Conservation (phyloP, 129 eudicot species). For the Tagetes patula region DNA sequence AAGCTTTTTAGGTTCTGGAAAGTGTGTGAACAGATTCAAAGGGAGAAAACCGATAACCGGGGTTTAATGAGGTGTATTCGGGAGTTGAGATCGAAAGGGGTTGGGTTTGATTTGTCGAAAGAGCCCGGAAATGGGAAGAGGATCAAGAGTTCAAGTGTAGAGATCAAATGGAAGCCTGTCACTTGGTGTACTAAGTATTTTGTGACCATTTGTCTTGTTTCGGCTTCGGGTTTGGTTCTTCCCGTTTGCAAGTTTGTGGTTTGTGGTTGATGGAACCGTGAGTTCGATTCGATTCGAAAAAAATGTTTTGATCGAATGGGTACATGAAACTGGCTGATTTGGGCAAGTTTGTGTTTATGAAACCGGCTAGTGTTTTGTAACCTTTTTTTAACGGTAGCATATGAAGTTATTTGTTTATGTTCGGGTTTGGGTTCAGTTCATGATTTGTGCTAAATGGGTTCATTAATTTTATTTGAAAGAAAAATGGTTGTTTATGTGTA, state of each 20-base stretch:
- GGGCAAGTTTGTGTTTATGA: too few species aligned
- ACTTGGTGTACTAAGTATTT: constrained; percentile 61
- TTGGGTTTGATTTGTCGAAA: constrained; percentile 64
- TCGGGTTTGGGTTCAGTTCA: too few species aligned
- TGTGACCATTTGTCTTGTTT: constrained; percentile 49
- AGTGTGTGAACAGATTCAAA: constrained; percentile 48
- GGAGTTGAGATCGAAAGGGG: constrained; percentile 87
- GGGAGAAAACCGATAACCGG: constrained; percentile 56
- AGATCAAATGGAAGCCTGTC: constrained; percentile 79
- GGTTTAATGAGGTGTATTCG: constrained; percentile 58
- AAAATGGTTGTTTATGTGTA: too few species aligned
- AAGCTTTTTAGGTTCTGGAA: constrained; percentile 74
- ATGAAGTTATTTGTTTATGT: too few species aligned
- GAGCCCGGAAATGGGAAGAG: constrained; percentile 59
- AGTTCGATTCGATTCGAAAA: too few species aligned
- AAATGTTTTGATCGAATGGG: too few species aligned
- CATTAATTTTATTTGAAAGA: too few species aligned
- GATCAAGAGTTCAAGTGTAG: constrained; percentile 89
- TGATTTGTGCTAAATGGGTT: too few species aligned
- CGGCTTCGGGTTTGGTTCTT: constrained; percentile 50
- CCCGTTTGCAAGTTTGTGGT: constrained; percentile 64
- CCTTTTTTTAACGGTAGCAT: too few species aligned
- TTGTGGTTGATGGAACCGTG: constrained; percentile 37
- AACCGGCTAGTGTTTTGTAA: too few species aligned
- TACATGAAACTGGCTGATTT: too few species aligned